Percentiles rank a stretch among this genome's conserved stretches.
Evolutionary conservation across 805 yeast species (phyloP).

Genomic region (Komagataella kurtzmanii): DNA sequence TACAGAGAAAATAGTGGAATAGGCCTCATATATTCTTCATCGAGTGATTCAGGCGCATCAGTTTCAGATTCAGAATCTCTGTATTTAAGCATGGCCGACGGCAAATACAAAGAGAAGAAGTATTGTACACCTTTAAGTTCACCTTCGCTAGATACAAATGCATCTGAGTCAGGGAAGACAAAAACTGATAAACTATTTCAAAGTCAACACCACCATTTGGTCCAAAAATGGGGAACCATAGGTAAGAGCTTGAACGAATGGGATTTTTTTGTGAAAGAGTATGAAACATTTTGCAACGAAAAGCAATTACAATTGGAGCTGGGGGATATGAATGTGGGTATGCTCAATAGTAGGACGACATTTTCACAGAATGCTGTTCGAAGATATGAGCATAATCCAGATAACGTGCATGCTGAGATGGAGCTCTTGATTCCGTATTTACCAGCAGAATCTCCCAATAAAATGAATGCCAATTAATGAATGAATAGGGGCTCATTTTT

Average conservation of each 20-base stretch:
- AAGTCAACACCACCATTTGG: background rate
- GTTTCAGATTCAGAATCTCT: background rate
- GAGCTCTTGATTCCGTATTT: conserved; percentile 14
- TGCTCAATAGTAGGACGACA: conserved; percentile 1
- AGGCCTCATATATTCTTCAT: conserved; percentile 1
- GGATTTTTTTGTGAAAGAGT: conserved; percentile 30
- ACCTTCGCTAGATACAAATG: background rate
- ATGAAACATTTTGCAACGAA: conserved; percentile 19
- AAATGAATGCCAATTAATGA: conserved; percentile 9
- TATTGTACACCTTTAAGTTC: background rate
- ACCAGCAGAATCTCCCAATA: conserved; percentile 19
- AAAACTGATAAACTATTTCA: background rate
- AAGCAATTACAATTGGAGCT: conserved; percentile 12
- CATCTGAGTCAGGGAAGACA: background rate
- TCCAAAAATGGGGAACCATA: conserved; percentile 8
- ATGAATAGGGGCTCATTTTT: background rate
- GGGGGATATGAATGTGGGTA: conserved; percentile 9
- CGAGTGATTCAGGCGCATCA: conserved; percentile 2
- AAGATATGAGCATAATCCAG: background rate
- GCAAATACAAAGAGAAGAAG: background rate
- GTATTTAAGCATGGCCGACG: background rate
- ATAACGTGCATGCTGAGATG: background rate
- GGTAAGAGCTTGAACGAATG: conserved; percentile 43
- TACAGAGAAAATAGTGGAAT: conserved; percentile 2
- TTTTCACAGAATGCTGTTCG: background rate